Conservation (phyloP, 2,329 filamentous ascomycete species). For the Cercospora sojina region DNA sequence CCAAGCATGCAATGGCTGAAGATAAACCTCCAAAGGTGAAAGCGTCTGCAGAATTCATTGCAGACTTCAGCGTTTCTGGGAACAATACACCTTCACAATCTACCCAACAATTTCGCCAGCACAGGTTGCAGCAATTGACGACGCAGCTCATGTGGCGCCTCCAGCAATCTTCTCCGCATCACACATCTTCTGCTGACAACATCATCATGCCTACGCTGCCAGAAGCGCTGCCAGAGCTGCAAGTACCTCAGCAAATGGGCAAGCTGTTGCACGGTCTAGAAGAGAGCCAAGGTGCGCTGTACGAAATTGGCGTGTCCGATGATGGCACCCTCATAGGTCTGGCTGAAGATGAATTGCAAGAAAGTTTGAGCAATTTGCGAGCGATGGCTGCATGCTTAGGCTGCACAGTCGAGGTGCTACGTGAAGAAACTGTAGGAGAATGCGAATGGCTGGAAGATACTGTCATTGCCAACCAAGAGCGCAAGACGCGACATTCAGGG, state of each 20-base stretch:
- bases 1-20: slow-evolving; percentile 47
- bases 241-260: slow-evolving; percentile 52
- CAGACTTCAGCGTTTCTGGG: slow-evolving; percentile 25
- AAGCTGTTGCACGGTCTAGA: slow-evolving; percentile 72
- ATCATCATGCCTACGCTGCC: slow-evolving; percentile 74
- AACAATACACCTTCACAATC: slow-evolving; percentile 14
- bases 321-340: slow-evolving; percentile 88
- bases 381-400: slow-evolving; percentile 92
- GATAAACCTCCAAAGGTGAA: slow-evolving; percentile 27
- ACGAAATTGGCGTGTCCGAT: slow-evolving; percentile 95
- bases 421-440: slow-evolving; percentile 79
- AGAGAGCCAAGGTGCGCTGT: slow-evolving; percentile 87
- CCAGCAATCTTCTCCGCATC: slow-evolving; percentile 90
- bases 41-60: slow-evolving; percentile 29
- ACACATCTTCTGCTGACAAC: slow-evolving; percentile 74
- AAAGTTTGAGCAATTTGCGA: slow-evolving; percentile 79
- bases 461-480: slow-evolving; percentile 23
- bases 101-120: slow-evolving; percentile 71
- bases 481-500: slow-evolving; percentile 43
- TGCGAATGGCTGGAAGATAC: slow-evolving; percentile 68
- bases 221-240: slow-evolving; percentile 62
- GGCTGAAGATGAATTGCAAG: slow-evolving; percentile 85
- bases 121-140: slow-evolving; percentile 84
- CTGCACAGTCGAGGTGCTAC: slow-evolving; percentile 76
- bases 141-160: slow-evolving; percentile 93